Conservation (phyloP, 2,329 filamentous ascomycete genomes). For the Fusarium sp. region DNA sequence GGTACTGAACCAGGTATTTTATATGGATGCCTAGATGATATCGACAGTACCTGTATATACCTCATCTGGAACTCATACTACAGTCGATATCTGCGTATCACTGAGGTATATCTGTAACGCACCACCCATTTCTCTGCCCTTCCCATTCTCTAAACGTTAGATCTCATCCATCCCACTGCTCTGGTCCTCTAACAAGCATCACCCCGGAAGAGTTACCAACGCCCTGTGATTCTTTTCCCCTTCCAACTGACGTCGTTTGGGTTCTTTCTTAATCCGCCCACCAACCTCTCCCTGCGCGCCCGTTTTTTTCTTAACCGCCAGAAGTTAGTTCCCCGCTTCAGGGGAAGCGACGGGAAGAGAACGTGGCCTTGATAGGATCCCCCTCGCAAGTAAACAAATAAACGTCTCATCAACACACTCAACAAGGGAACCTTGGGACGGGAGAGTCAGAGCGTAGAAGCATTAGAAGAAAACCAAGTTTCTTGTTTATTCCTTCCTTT, state of each 20-base stretch:
- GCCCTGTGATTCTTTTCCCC: slow-evolving; percentile 16
- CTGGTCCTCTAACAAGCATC: slow-evolving; percentile 44
- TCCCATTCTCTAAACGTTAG: slow-evolving; percentile 4
- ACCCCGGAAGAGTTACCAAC: slow-evolving; percentile 29
- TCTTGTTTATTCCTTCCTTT: slow-evolving; percentile 10
- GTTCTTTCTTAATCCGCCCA: background rate
- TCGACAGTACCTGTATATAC: slow-evolving; percentile 8
- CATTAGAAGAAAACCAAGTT: slow-evolving; percentile 22
- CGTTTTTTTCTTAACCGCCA: slow-evolving; percentile 23
- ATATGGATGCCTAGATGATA: slow-evolving; percentile 11
- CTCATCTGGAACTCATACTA: background rate
- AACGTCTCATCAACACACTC: slow-evolving; percentile 1
- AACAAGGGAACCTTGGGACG: slow-evolving; percentile 4
- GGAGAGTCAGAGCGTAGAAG: slow-evolving; percentile 25
- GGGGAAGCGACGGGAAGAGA: slow-evolving; percentile 13
- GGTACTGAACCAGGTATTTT: background rate
- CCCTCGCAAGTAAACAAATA: slow-evolving; percentile 23
- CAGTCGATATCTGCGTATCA: slow-evolving; percentile 1
- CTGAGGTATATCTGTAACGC: slow-evolving; percentile 8
- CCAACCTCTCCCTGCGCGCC: slow-evolving; percentile 10
- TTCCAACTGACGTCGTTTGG: slow-evolving; percentile 20
- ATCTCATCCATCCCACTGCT: slow-evolving; percentile 41
- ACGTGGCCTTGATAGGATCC: slow-evolving; percentile 43
- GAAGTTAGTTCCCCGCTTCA: slow-evolving; percentile 23
- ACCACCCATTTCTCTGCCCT: slow-evolving; percentile 4